Evolutionary conservation across 768 basidiomycete genomes (phyloP), one percentile per base, ranked within the genome.

Genomic region (Tricholomella constricta): DNA sequence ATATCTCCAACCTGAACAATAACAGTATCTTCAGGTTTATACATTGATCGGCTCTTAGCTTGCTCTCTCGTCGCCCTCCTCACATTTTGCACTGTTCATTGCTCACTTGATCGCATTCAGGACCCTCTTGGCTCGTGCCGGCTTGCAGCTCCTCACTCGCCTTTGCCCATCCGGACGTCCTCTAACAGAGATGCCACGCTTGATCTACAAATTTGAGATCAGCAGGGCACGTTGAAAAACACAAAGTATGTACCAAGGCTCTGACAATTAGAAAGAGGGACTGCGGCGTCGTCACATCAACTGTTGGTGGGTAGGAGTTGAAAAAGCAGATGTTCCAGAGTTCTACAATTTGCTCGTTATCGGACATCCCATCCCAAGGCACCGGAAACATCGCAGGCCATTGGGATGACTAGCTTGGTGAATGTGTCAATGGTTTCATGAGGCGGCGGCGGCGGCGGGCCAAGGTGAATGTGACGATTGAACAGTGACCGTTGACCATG

Each of bases 261-360:
- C 32, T 32, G 9, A 46, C 45, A 25, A 48, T 34, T 15, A 37
- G 22, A 22, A 48, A 48, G 14, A 48, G 23, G 37, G 22, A 19
- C 14, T 23, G 23, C 12, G 19, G 22, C 14, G 37, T 26, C 15
- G 17, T 15, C 8, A 19, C 25, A 25, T 25, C 20, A 14, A 26
- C 47, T 3, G 5, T 25, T 23, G 36, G 14, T 35, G 14, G 22
- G 26, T 25, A 19, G n/a, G 47, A 14, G 9, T 36, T 37, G 17
- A 35, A 14, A 20, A 48, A 48, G 34, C 20, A 20, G 35, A 48
- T n/a, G 23, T 48, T 48, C 35, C 35, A 48, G n/a, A 48, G 15
- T 15, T 48, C 29, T 9, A 20, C 19, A 20, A 46, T 17, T 29
- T 29, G 29, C 29, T 31, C 29, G 15, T 22, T 35, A 15, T 48